Evolutionary conservation across 2,329 filamentous ascomycete species (phyloP), one percentile per base, ranked within the genome.

Genomic region (Macrophomina pseudophaseolina): DNA sequence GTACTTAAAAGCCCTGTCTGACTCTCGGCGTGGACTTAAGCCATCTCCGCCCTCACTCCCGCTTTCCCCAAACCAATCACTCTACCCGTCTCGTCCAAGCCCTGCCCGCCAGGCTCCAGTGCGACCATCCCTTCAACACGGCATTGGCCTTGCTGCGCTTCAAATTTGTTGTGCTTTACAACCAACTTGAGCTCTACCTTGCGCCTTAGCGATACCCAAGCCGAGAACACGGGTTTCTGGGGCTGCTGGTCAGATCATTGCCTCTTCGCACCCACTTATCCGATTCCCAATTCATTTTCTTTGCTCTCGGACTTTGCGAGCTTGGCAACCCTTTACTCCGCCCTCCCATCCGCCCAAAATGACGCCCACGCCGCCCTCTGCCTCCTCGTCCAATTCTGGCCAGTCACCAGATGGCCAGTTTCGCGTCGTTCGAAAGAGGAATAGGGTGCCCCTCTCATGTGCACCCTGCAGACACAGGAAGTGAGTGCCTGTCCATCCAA

Each of bases 391-490:
- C 16, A 88, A 83, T 70, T 89, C 89, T 67, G 88, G 90, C 70
- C 90, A 91, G 69, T 97, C 93, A 52, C 93, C 94, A 40, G 92
- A 97, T 77, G 88, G 91, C 64, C 91, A 94, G 71, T 97, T 92
- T 74, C 88, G 92, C 72, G 90, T 97, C 60, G 91, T 97, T 68
- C 90, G 94, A 71, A 97, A 96, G 82, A 88, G 94, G 77, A 97
- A 98, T 75, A 86, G 94, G 68, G 90, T 97, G 16, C 94, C 94
- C 54, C 84, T 98, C 59, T 97, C 93, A 74, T 98, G 94, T 78
- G 92, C 90, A 71, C 92, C 94, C 38, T 98, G 94, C 79, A 87
- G 94, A 75, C 91, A 94, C 73, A 89, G 94, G 82, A 98, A 98
- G 92, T 95, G 82, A 82, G 86, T 66, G 52, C 12, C 12, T 51